These are phyloP conservation scores for Alternaria ethzedia DNA, from an alignment of 2,329 filamentous ascomycete species.

Conservation along the genomic window DNA sequence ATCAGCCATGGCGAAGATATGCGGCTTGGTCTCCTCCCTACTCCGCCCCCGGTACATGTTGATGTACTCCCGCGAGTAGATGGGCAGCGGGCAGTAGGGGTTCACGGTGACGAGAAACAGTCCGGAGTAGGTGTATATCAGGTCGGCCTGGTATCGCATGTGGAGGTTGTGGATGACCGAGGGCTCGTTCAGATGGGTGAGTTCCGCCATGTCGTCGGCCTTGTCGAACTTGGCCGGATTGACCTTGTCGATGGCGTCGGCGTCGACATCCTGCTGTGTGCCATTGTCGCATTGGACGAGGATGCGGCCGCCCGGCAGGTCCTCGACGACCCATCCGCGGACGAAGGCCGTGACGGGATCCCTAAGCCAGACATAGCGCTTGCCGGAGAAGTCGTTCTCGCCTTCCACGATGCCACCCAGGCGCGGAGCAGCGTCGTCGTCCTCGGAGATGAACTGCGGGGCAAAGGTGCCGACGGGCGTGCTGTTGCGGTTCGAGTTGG, in stretches of 20 bases:
- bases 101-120: conserved; percentile 97
- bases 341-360: conserved; percentile 88
- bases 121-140: conserved; percentile 97
- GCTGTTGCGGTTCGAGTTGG: conserved; percentile 70
- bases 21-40: conserved; percentile 92
- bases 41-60: conserved; percentile 96
- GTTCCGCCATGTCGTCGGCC: conserved; percentile 97
- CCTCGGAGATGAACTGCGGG: conserved; percentile 90
- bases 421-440: conserved; percentile 66
- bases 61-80: conserved; percentile 95
- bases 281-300: conserved; percentile 94
- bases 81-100: conserved; percentile 91
- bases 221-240: conserved; percentile 99
- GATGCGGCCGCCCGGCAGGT: conserved; percentile 71
- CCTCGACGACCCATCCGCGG: conserved; percentile 89
- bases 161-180: conserved; percentile 97
- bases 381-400: conserved; percentile 98
- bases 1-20: conserved; percentile 98
- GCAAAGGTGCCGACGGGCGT: conserved; percentile 85
- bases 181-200: conserved; percentile 96
- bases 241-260: conserved; percentile 94
- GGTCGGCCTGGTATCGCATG: conserved; percentile 90
- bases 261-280: conserved; percentile 86
- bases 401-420: conserved; percentile 79
- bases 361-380: conserved; percentile 96